Base-by-base conservation (phyloP, 2,329 filamentous ascomycete species). In the Fusarium avenaceum region DNA sequence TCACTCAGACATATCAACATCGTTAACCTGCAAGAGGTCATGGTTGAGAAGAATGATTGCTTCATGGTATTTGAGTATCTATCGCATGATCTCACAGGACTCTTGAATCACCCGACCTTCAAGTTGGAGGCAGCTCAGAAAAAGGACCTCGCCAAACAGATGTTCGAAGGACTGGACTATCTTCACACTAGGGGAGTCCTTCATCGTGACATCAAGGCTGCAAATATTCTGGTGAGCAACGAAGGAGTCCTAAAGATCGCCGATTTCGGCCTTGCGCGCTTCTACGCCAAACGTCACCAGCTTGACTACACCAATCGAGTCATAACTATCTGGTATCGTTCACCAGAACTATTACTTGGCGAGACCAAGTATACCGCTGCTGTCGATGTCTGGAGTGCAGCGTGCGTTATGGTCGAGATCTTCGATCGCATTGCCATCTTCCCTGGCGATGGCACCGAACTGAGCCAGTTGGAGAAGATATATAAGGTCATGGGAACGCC, bases 41-140 rank as follows among this genome's bases (percentile, higher is more conserved):
- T 99, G 96, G 96, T 99, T 3, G 96, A 99, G 80, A 92, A 91
- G 76, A 98, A 98, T 72, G 94, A 98, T 79, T 99, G 96, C 78
- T 99, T 97, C 80, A 99, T 99, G 96, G 96, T 99, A 4, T 99
- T 99, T 70, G 96, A 99, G 78, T 99, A 99, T 76, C 86, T 98
- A 32, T 95, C 96, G 2, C 96, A 99, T 77, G 96, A 99, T 78
- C 83, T 99, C 63, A 99, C 96, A 4, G 96, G 96, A 15, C 84
- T 99, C 32, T 87, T 99, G 63, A 98, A 98, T 74, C 96, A 99
- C 75, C 96, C 96, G 0, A 91, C 91, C 0, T 99, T 97, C 80
- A 90, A 90, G 62, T 87, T 99, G 15, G 92, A 96, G 38, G 82
- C 89, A 6, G 89, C 91, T 0, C 94, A 98, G 78, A 96, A 94